Conservation (phyloP, 331 rosid genomes). For the Pyracantha coccinea region DNA sequence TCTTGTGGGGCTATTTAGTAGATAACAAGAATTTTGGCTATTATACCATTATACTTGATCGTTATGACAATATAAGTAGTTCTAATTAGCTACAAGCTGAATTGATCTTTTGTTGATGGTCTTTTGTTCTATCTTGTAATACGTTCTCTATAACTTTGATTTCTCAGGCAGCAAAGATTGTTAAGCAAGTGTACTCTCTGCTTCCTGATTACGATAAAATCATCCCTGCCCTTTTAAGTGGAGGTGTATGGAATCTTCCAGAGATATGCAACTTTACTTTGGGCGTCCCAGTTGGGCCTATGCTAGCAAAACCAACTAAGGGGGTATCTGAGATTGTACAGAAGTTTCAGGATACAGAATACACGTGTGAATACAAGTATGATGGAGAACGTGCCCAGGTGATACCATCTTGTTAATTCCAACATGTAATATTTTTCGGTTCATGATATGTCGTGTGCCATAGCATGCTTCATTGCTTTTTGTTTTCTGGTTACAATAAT, state of each 20-base stretch:
- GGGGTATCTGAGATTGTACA: slow-evolving; percentile 72
- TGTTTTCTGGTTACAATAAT: background rate
- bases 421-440: background rate
- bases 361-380: slow-evolving; percentile 87
- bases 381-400: slow-evolving; percentile 99
- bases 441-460: slow-evolving; percentile 3
- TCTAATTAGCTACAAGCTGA: background rate
- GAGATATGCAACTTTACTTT: slow-evolving; percentile 61
- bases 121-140: background rate
- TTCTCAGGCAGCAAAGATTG: slow-evolving; percentile 73
- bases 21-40: background rate
- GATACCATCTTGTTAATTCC: slow-evolving; percentile 18
- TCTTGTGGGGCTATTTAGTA: background rate
- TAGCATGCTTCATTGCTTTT: background rate
- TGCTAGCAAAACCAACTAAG: slow-evolving; percentile 88
- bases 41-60: background rate
- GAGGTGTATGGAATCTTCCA: slow-evolving; percentile 80
- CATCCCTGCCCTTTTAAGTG: slow-evolving; percentile 60
- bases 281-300: slow-evolving; percentile 91
- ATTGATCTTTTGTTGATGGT: background rate
- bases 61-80: background rate
- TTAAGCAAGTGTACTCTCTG: slow-evolving; percentile 81
- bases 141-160: slow-evolving; percentile 19
- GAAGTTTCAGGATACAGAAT: slow-evolving; percentile 73
- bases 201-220: slow-evolving; percentile 81